Percentiles rank a stretch among this genome's conserved stretches.
These are phyloP conservation scores for Venturia aucupariae DNA, from an alignment of 2,329 filamentous ascomycete species.

Conservation along the genomic window DNA sequence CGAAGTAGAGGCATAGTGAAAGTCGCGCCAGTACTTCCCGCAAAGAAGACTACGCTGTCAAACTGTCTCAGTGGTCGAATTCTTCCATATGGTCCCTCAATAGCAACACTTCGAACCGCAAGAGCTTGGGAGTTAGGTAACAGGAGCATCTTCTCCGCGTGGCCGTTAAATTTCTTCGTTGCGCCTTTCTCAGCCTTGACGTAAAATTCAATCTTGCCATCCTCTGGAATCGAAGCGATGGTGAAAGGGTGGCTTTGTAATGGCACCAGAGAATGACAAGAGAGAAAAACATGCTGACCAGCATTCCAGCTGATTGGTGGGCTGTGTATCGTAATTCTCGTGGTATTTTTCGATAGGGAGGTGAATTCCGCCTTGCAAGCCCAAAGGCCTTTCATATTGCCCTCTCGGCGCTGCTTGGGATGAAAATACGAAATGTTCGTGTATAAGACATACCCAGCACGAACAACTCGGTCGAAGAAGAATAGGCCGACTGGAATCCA, in stretches of 20 bases:
- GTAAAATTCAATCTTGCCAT: slow-evolving; percentile 47
- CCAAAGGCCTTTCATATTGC: slow-evolving; percentile 25
- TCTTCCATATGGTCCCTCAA: slow-evolving; percentile 47
- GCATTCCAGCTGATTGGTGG: slow-evolving; percentile 50
- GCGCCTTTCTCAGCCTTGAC: slow-evolving; percentile 46
- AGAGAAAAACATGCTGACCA: slow-evolving; percentile 55
- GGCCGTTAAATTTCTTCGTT: slow-evolving; percentile 41
- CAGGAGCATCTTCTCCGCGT: slow-evolving; percentile 36
- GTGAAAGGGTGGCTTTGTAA: slow-evolving; percentile 58
- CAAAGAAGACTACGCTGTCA: slow-evolving; percentile 50
- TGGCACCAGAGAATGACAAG: slow-evolving; percentile 46
- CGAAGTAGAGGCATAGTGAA: slow-evolving; percentile 49
- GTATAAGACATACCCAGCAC: slow-evolving; percentile 30
- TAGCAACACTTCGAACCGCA: slow-evolving; percentile 31
- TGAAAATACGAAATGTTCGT: slow-evolving; percentile 33
- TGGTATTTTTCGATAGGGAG: slow-evolving; percentile 45
- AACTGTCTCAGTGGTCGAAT: slow-evolving; percentile 48
- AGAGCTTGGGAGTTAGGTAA: slow-evolving; percentile 18
- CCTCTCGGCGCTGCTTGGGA: slow-evolving; percentile 23
- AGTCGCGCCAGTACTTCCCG: slow-evolving; percentile 51
- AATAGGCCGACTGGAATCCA: slow-evolving; percentile 58
- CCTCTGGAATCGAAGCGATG: slow-evolving; percentile 47
- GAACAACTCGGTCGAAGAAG: slow-evolving; percentile 51
- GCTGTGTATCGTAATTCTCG: slow-evolving; percentile 46
- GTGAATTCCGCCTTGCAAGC: slow-evolving; percentile 32